Evolutionary conservation across 192 early-diverging fungal species (phyloP), one percentile per base, ranked within the genome.

Genomic region (Rhizophagus sp.): DNA sequence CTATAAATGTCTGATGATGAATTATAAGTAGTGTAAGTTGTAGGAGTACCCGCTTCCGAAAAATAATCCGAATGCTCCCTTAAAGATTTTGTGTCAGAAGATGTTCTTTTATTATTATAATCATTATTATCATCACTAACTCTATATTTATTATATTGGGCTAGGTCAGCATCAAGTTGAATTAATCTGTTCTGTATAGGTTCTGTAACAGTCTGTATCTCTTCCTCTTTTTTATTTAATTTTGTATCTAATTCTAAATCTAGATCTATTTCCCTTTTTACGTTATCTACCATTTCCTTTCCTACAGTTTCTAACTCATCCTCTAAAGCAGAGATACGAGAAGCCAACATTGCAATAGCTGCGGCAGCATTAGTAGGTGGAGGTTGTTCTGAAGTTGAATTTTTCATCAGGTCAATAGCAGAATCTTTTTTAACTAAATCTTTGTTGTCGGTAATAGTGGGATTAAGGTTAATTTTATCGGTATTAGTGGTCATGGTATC

Each of bases 271-370:
- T 57, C 50, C 9, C 22, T 39, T 12, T 73, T 49, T 15, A 52
- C 49, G 24, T 73, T 73, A 50, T 73, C 72, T 30, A n/a, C 47
- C 49, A 30, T 62, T 1, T 62, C 52, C 22, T 75, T 75, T 6
- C 50, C 73, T n/a, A 34, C 73, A 50, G 49, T 75, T 39, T 62
- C 73, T 39, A 75, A n/a, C 25, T 75, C 73, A 2, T 52, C 30
- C 50, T 75, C 50, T 75, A 75, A 75, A 75, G 73, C 73, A 75
- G 73, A 50, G 13, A 75, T 75, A 39, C 50, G 47, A 61, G 72
- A 73, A 13, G 73, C 57, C 24, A 75, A 75, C 24, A 33, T 5
- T 24, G 50, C 73, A 24, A 75, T 30, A 8, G 73, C 73, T 11
- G 73, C 49, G 13, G 73, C 44, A 19, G 73, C n/a, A 25, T 24